These are phyloP conservation scores for Erodium chrysanthum DNA, from an alignment of 441 rosid genomes.

Conservation along the genomic window DNA sequence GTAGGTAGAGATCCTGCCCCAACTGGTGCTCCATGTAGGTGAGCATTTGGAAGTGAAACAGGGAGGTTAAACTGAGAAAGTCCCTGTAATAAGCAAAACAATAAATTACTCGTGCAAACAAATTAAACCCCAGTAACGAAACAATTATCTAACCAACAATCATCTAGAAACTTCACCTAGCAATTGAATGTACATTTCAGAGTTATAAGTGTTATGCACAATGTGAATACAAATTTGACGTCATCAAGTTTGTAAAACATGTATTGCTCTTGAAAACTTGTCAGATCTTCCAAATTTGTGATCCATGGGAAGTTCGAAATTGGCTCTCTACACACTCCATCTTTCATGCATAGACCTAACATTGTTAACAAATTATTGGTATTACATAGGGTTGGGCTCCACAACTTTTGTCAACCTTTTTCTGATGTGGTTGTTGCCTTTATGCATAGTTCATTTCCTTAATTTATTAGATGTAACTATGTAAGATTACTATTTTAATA, in stretches of 20 bases:
- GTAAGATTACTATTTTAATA: no score
- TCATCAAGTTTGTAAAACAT: slow-evolving; percentile 11
- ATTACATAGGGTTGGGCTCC: no score
- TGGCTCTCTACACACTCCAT: not conserved
- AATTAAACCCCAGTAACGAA: not conserved
- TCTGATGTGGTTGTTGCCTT: no score
- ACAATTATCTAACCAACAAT: not conserved
- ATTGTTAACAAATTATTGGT: not conserved
- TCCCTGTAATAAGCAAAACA: slow-evolving; percentile 55
- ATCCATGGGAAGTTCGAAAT: slow-evolving; percentile 10
- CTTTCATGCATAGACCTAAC: slow-evolving; percentile 1
- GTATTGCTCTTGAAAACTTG: slow-evolving; percentile 10
- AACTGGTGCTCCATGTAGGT: slow-evolving; percentile 48
- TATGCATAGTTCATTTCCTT: no score
- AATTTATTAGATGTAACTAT: no score
- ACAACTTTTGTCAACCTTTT: no score
- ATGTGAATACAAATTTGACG: slow-evolving; percentile 8
- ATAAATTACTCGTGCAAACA: slow-evolving; percentile 15
- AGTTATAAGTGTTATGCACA: not conserved
- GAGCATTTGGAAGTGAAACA: slow-evolving; percentile 76
- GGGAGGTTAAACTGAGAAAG: slow-evolving; percentile 97
- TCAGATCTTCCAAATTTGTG: slow-evolving; percentile 8
- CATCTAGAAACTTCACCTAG: slow-evolving; percentile 1
- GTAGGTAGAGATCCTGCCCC: slow-evolving; percentile 48
- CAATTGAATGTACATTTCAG: slow-evolving; percentile 10